Base-by-base conservation (phyloP, 129 eudicot species). In the Erigeron canadensis region DNA sequence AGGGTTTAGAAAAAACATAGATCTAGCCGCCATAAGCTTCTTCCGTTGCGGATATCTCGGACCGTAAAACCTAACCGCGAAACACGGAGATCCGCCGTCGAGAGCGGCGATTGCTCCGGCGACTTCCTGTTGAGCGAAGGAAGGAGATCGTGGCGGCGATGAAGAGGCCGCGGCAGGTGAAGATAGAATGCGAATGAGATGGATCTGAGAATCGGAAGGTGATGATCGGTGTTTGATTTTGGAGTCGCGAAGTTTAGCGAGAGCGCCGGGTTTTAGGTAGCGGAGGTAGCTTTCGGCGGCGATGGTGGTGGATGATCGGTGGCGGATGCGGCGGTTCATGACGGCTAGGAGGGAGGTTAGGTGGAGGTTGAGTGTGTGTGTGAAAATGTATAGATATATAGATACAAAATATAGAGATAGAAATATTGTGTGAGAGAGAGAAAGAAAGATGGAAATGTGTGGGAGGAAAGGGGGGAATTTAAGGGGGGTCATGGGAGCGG, bases 201-300 rank as follows among this genome's bases (percentile, higher is more conserved):
- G 76, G 82, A 85, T 85, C 86, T 85, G 86, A 41, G 66, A 37
- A 10, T 43, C 41, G 19, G 76, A 28, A 54, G 70, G 46, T 42
- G 63, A 12, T 77, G 75, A 47, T 81, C 81, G 69, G 86, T 66
- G 69, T 75, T 65, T 81, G 68, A 86, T 83, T 78, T 71, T 75
- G 4, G 86, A 69, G 80, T 86, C 88, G 1, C 88, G 76, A 50
- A 86, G 91, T 71, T 86, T 67, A 16, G 91, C 91, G 2, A 86
- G 86, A 7, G 91, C 88, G 16, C 91, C 91, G 41, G 91, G 91
- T 75, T 86, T 86, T 21, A 86, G 78, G 71, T 74, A 86, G 7
- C 81, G 81, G 67, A 86, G 86, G 57, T 77, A 83, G 55, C 70
- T 63, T 1, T 72, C 70, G 54, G 62, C 66, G 79, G 66, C 18